Evolutionary conservation across 2,329 filamentous ascomycete genomes (phyloP), one percentile per base, ranked within the genome.

Genomic region (Calonectria crousiana): DNA sequence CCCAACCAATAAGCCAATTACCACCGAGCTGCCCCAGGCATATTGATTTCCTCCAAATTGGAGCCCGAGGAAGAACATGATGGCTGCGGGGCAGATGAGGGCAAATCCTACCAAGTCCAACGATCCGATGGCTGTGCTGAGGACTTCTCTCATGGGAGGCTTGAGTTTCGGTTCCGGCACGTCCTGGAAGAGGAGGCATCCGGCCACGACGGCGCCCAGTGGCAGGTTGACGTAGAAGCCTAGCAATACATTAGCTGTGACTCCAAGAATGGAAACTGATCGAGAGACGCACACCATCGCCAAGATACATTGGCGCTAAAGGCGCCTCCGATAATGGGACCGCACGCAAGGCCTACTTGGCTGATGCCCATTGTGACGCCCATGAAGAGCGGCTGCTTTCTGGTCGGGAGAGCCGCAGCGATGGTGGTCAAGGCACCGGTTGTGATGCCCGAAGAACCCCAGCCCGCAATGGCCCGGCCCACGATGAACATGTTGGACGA

Each of bases 141-240:
- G 47, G 32, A 70, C 47, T n/a, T 38, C 18, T 65, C 11, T 20
- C 8, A 18, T 44, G 20, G 66, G 66, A 41, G 66, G 66, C 32
- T 69, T 70, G 30, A n/a, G 26, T 52, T 51, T 32, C 20, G 32
- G 18, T 13, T 70, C 68, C 8, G 68, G 68, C 18, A 70, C 52
- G n/a, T 38, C 3, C 4, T 32, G 44, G 47, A 70, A 52, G 16
- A 70, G 10, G 26, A 34, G 32, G 18, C 44, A 23, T 20, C n/a
- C 26, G 6, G 6, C 30, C 3, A 64, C 68, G 23, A 38, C 8
- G 11, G 26, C 76, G 1, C 80, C 82, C 30, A 85, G 82, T 58
- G 83, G 84, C n/a, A 85, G 74, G 79, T 93, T 93, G 77, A 93
- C 88, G 80, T 90, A 90, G 79, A 90, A 90, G 76, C 88, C 92